Conservation (phyloP, 441 rosid species). For the Eutrema salsugineum region DNA sequence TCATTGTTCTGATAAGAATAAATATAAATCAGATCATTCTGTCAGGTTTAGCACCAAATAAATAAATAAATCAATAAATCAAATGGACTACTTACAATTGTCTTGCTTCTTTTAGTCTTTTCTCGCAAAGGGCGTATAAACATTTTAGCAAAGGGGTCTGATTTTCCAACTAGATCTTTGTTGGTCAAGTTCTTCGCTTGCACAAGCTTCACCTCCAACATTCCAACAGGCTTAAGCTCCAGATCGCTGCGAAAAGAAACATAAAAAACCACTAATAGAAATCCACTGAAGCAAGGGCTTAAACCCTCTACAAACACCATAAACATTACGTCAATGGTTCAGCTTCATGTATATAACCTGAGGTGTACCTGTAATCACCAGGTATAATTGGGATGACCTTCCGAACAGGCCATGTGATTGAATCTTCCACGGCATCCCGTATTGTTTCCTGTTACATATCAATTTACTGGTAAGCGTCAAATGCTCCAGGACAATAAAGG, state of each 20-base stretch:
- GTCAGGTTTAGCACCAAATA: background rate
- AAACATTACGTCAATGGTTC: conserved; percentile 4
- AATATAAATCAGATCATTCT: conserved; percentile 2
- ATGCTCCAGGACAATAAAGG: background rate
- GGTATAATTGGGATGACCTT: conserved; percentile 83
- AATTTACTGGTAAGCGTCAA: conserved; percentile 20
- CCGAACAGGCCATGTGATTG: conserved; percentile 96
- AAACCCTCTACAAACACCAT: background rate
- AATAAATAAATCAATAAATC: no score
- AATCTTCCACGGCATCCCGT: conserved; percentile 84
- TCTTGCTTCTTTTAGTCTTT: conserved; percentile 73
- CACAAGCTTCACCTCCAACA: conserved; percentile 91
- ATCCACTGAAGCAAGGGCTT: background rate
- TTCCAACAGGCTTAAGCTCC: conserved; percentile 91
- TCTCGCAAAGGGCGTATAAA: conserved; percentile 79
- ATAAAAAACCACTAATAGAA: background rate
- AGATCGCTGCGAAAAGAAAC: conserved; percentile 54
- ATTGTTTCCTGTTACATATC: conserved; percentile 67
- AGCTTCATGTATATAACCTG: background rate
- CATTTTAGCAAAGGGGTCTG: conserved; percentile 89
- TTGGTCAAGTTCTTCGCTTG: conserved; percentile 81
- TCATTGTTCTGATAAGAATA: conserved; percentile 65
- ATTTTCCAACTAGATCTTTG: conserved; percentile 92
- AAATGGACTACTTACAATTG: conserved; percentile 53
- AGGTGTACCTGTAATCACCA: conserved; percentile 86